These are phyloP conservation scores for Solanum chmielewskii DNA, from an alignment of 257 asterid species.

Conservation along the genomic window DNA sequence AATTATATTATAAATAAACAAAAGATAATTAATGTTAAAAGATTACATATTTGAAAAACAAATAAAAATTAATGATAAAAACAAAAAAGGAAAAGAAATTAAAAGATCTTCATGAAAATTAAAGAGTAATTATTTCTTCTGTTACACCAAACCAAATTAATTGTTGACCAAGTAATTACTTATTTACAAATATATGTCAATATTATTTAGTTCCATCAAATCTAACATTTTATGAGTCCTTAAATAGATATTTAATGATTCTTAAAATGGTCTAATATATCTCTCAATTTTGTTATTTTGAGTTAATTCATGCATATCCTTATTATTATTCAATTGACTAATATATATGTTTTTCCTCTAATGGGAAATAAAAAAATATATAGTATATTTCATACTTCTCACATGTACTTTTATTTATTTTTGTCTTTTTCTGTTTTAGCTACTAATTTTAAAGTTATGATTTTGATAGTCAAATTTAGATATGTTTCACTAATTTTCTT, in stretches of 20 bases:
- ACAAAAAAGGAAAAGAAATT: background rate
- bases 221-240: background rate
- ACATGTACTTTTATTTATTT: background rate
- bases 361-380: background rate
- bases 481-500: background rate
- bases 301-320: no score
- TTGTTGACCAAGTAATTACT: background rate
- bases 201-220: background rate
- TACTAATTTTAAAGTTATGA: background rate
- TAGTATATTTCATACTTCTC: background rate
- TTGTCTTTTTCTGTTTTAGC: background rate
- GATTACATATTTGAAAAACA: background rate
- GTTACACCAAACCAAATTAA: background rate
- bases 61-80: background rate
- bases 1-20: background rate
- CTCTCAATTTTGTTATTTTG: fast-evolving
- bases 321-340: background rate
- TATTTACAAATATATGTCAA: background rate
- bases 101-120: background rate
- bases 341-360: no score
- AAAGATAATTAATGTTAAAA: background rate
- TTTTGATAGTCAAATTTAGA: background rate
- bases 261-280: no score
- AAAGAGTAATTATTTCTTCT: background rate
- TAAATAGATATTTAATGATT: background rate